A percentile compares a stretch with the other conserved stretches of the same genome.
These are phyloP conservation scores for Gomphus sp. DNA, from an alignment of 1,284 basidiomycete genomes.

Conservation along the genomic window DNA sequence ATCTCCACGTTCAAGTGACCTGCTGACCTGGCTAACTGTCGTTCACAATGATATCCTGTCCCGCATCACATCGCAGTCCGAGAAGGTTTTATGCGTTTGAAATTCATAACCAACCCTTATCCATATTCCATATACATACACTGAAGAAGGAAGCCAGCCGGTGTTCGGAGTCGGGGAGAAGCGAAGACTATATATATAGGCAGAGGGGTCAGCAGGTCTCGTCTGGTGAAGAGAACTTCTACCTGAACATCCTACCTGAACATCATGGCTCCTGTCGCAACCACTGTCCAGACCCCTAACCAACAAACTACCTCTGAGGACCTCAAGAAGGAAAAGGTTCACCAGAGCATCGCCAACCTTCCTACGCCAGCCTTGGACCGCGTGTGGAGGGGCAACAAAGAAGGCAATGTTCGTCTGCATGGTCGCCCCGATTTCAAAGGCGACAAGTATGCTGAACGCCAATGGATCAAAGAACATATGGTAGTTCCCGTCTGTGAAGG, in stretches of 20 bases:
- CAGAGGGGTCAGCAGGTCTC: not conserved
- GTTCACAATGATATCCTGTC: no score
- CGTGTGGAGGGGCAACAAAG: constrained; percentile 5
- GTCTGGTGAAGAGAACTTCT: not conserved
- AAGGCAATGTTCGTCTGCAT: not conserved
- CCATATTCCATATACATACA: no score
- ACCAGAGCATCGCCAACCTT: not conserved
- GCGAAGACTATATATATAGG: no score
- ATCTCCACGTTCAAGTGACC: no score
- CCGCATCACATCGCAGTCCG: no score
- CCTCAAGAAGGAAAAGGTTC: not conserved
- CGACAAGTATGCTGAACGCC: constrained; percentile 9
- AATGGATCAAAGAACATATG: constrained; percentile 11
- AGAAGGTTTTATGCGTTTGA: no score
- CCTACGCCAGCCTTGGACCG: not conserved
- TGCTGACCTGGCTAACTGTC: no score
- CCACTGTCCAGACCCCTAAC: not conserved
- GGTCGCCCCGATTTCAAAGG: constrained; percentile 8
- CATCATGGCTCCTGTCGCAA: constrained; percentile 6
- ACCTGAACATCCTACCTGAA: no score
- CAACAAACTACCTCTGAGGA: not conserved
- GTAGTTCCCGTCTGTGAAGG: not conserved
- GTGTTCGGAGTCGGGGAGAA: no score
- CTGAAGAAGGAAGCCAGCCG: no score
- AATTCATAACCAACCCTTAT: no score